phyloP scores from a whole-genome alignment of 805 yeast species.

The Candida wancherniae region DNA sequence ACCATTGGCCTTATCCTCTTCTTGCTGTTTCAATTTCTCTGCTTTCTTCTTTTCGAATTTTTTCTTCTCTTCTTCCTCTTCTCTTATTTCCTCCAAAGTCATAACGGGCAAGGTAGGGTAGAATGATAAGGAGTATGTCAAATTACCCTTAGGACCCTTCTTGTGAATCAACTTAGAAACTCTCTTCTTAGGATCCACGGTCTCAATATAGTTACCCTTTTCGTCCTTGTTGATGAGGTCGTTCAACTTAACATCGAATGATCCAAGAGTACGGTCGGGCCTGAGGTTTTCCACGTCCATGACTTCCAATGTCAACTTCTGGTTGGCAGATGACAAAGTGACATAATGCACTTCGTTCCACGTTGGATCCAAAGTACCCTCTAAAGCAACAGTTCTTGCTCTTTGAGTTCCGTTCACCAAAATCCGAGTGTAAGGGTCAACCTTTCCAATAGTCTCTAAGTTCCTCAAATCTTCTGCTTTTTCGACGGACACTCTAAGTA shows the following conservation, averaged over 20 bases:
- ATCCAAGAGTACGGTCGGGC: slow-evolving; percentile 86
- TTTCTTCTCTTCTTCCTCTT: slow-evolving; percentile 35
- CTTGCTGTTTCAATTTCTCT: slow-evolving; percentile 19
- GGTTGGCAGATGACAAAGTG: slow-evolving; percentile 78
- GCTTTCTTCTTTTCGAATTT: slow-evolving; percentile 23
- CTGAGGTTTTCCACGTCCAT: slow-evolving; percentile 83
- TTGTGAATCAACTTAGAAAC: slow-evolving; percentile 62
- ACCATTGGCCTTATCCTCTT: slow-evolving; percentile 25
- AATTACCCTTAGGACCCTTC: slow-evolving; percentile 79
- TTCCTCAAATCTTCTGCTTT: slow-evolving; percentile 74
- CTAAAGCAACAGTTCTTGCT: slow-evolving; percentile 69
- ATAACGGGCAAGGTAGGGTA: slow-evolving; percentile 80
- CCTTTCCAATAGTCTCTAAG: slow-evolving; percentile 81
- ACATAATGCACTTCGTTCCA: slow-evolving; percentile 83
- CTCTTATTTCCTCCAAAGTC: slow-evolving; percentile 67
- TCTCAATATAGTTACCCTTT: slow-evolving; percentile 53
- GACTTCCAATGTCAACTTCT: slow-evolving; percentile 76
- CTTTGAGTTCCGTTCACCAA: slow-evolving; percentile 70
- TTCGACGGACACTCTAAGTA: slow-evolving; percentile 65
- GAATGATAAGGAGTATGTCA: slow-evolving; percentile 72
- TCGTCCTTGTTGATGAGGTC: slow-evolving; percentile 70
- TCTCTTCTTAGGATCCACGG: slow-evolving; percentile 51
- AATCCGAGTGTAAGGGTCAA: slow-evolving; percentile 87
- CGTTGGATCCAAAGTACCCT: slow-evolving; percentile 68
- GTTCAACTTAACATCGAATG: slow-evolving; percentile 62